Evolutionary conservation across 2,329 filamentous ascomycete species (phyloP).

Genomic region (Penicillium sp.): DNA sequence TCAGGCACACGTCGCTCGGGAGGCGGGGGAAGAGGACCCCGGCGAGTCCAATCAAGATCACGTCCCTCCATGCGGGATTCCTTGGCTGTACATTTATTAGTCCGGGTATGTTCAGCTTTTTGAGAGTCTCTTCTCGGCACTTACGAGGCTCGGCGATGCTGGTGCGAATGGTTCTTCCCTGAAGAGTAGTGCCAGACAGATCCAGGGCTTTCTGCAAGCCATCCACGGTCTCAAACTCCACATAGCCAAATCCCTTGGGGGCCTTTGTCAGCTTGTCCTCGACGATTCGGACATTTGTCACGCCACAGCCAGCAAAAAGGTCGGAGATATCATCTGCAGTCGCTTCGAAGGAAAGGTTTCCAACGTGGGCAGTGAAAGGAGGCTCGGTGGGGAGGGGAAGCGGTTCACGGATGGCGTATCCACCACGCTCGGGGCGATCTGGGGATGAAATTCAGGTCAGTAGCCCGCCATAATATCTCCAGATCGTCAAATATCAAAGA

Average conservation of each 20-base stretch:
- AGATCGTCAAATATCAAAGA: not conserved
- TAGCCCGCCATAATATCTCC: not conserved
- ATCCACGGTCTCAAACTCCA: constrained; percentile 86
- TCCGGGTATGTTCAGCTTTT: not conserved
- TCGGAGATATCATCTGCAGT: constrained; percentile 80
- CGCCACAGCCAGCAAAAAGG: constrained; percentile 82
- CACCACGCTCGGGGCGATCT: constrained; percentile 43
- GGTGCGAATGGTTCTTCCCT: constrained; percentile 87
- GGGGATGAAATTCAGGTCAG: constrained; percentile 20
- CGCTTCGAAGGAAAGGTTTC: constrained; percentile 95
- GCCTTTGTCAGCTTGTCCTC: constrained; percentile 93
- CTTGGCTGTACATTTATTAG: constrained; percentile 69
- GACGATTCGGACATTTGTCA: constrained; percentile 91
- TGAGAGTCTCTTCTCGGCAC: constrained; percentile 11
- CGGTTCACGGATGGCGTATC: constrained; percentile 61
- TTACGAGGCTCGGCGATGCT: constrained; percentile 97
- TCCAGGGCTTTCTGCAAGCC: constrained; percentile 89
- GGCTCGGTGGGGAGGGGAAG: constrained; percentile 89
- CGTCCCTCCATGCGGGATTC: constrained; percentile 75
- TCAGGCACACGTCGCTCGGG: constrained; percentile 63
- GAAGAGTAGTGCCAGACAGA: constrained; percentile 79
- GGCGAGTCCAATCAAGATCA: constrained; percentile 92
- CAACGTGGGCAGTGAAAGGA: constrained; percentile 92
- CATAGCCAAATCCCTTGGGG: constrained; percentile 97
- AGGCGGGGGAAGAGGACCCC: constrained; percentile 81